Evolutionary conservation across 2,329 filamentous ascomycete species (phyloP), one percentile per base, ranked within the genome.

Genomic region (Botrytis fragariae): DNA sequence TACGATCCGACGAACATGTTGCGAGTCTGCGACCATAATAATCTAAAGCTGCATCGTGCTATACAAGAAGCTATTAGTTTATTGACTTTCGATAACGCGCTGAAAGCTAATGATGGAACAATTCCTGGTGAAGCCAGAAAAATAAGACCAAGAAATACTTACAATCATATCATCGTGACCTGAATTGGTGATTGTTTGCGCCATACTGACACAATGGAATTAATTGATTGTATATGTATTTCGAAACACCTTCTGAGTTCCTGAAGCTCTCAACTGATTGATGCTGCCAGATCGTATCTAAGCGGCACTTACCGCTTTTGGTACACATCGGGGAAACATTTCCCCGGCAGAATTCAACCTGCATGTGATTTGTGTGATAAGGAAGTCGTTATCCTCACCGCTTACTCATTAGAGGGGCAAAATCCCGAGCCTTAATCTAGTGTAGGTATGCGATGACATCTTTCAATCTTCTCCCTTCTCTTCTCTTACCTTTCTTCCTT

Each of bases 141-240:
- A 44, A 37, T 8, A 54, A 44, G 25, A 63, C 22, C 39, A 20
- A 25, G 22, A 51, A 39, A 44, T 74, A 54, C 77, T 74, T 94
- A 98, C 95, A 89, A 99, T 98, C 95, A 98, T 98, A 83, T 98
- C 95, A 92, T 98, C 95, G 86, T 99, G 96, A 81, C 92, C 92
- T 75, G 92, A 92, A 84, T 93, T 94, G 77, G 92, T 89, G 84
- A 95, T 94, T 80, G 93, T 90, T 86, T 95, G 92, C 74, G 92
- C 88, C 90, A 92, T 81, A 63, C 78, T 80, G 78, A 77, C 74
- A 74, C 67, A 71, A 57, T 37, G 39, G 51, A 64, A 67, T 74
- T 67, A 37, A 63, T 29, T 73, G 44, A n/a, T 48, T 48, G 69
- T 60, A 45, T 70, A 60, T 70, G 68, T 45, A 61, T 61, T 37